Base-by-base conservation (phyloP, 306 rosid genomes). In the Rosa multiflora region DNA sequence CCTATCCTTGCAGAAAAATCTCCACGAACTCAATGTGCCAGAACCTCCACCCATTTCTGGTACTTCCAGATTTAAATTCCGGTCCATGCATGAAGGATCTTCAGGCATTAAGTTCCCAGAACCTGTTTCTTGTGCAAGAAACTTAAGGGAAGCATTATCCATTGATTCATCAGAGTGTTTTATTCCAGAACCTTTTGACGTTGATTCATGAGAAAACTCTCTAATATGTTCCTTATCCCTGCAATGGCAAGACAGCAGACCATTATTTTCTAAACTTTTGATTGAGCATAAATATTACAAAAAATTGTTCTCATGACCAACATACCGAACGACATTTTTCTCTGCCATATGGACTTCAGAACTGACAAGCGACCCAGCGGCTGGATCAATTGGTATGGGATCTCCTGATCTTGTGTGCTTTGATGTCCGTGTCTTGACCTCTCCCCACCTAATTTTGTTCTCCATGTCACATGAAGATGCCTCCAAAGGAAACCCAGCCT, bases 101-200 rank as follows among this genome's bases (percentile, higher is more conserved):
- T 80, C 83, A 63, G 78, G 67, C 43, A 80, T 76, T 15, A 68
- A 58, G 77, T 83, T 83, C 82, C 85, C 81, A 82, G 80, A 79
- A 76, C 86, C 78, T 32, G 78, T 62, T 58, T 64, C 68, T 40
- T 80, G 78, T 82, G 78, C 76, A 74, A 84, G 40, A 68, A 90
- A 56, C 79, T 85, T 88, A 71, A 78, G 52, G 32, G 95, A 76
- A 74, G 84, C 86, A 86, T 89, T 83, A 84, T 83, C 81, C 85
- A 86, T 82, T 78, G 81, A 81, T 77, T 83, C 88, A 46, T 13
- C 44, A 23, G 80, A 67, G 72, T 76, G 82, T 77, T 84, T 81
- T 66, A 83, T 70, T 59, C 47, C 59, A 55, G 39, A 72, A 81
- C 49, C 74, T 80, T 82, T 88, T 52, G 59, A 52, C 7, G 6